Evolutionary conservation across 495 filamentous ascomycete species (phyloP).

Genomic region (Cairneyella variabilis): DNA sequence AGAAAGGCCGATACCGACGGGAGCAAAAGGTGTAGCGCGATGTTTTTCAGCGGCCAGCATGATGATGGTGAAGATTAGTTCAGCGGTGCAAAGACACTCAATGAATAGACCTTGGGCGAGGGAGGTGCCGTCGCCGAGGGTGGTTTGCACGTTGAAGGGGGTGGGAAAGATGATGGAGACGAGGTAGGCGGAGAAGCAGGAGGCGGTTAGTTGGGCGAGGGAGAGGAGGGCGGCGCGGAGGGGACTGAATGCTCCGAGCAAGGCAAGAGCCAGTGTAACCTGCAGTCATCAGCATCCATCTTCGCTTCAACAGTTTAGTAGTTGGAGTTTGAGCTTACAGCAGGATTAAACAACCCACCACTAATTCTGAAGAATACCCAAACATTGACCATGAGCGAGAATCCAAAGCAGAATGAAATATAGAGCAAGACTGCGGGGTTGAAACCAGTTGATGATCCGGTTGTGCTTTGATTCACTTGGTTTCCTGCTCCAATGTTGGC

Average conservation of each 20-base stretch:
- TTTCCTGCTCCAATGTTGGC: slow-evolving; percentile 33
- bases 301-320: slow-evolving; percentile 27
- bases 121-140: slow-evolving; percentile 34
- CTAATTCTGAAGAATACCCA: slow-evolving; percentile 64
- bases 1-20: slow-evolving; percentile 47
- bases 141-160: slow-evolving; percentile 41
- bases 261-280: slow-evolving; percentile 50
- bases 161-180: slow-evolving; percentile 52
- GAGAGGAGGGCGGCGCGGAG: slow-evolving; percentile 47
- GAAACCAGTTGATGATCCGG: slow-evolving; percentile 17
- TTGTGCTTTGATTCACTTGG: background rate
- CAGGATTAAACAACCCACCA: slow-evolving; percentile 71
- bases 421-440: slow-evolving; percentile 55
- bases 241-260: slow-evolving; percentile 48
- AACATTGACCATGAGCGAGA: slow-evolving; percentile 57
- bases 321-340: slow-evolving; percentile 47
- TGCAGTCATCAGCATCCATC: slow-evolving; percentile 39
- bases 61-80: slow-evolving; percentile 51
- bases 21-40: slow-evolving; percentile 44
- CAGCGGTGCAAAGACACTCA: slow-evolving; percentile 47
- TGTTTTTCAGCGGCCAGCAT: slow-evolving; percentile 56
- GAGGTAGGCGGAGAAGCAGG: slow-evolving; percentile 50
- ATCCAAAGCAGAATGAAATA: slow-evolving; percentile 55
- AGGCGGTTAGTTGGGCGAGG: slow-evolving; percentile 50
- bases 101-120: slow-evolving; percentile 48